Evolutionary conservation across 2,329 filamentous ascomycete species (phyloP).

Genomic region (Nothophaeocryptopus gaeumannii): DNA sequence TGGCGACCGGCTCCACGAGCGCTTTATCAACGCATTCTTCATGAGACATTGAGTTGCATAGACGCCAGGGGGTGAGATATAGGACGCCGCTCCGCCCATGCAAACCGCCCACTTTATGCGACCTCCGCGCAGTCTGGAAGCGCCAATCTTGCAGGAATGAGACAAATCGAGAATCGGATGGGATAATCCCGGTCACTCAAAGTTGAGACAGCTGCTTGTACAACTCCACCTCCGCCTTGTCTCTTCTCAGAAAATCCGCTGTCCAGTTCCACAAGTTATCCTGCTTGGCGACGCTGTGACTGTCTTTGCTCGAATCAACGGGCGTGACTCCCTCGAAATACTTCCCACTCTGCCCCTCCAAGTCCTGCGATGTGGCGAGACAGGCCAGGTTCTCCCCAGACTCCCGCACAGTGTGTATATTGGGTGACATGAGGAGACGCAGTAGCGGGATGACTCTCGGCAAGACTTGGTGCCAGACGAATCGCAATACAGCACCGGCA

Average conservation of each 20-base stretch:
- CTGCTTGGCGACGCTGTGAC: slow-evolving; percentile 46
- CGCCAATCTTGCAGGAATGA: slow-evolving; percentile 14
- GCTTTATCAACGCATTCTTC: slow-evolving; percentile 18
- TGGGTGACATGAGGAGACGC: slow-evolving; percentile 2
- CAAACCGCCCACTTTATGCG: slow-evolving; percentile 11
- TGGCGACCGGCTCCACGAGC: slow-evolving; percentile 10
- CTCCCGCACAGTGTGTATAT: slow-evolving; percentile 24
- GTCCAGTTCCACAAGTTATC: slow-evolving; percentile 37
- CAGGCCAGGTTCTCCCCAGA: slow-evolving; percentile 44
- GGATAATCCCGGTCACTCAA: slow-evolving; percentile 1
- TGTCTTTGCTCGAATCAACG: slow-evolving; percentile 44
- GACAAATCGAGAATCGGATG: slow-evolving; percentile 11
- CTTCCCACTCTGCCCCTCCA: slow-evolving; percentile 35
- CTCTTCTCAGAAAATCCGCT: slow-evolving; percentile 7
- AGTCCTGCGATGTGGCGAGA: slow-evolving; percentile 38
- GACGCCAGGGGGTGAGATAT: slow-evolving; percentile 15
- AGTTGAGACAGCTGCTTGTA: slow-evolving; percentile 13
- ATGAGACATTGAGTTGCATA: slow-evolving; percentile 12
- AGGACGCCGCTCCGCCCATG: slow-evolving; percentile 11
- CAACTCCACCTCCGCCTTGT: slow-evolving; percentile 9
- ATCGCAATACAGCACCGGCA: slow-evolving; percentile 27
- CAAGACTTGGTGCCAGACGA: slow-evolving; percentile 36
- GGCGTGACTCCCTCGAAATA: slow-evolving; percentile 47
- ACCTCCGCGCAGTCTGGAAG: slow-evolving; percentile 10
- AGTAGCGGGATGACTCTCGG: slow-evolving; percentile 12